These are phyloP conservation scores for Scytalidium lignicola DNA, from an alignment of 2,329 filamentous ascomycete species.

Conservation along the genomic window DNA sequence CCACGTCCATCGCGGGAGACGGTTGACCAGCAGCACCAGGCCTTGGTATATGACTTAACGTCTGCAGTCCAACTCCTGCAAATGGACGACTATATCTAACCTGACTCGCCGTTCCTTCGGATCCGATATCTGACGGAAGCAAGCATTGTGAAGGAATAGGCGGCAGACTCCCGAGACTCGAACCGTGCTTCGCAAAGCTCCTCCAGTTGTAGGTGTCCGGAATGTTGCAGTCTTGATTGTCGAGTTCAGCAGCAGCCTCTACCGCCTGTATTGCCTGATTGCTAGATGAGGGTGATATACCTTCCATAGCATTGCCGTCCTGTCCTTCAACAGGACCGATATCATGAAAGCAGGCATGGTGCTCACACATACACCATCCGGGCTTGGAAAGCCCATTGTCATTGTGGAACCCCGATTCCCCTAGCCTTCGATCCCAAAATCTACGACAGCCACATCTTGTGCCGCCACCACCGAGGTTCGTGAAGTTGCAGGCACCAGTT, in stretches of 20 bases:
- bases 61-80: constrained; percentile 21
- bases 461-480: constrained; percentile 38
- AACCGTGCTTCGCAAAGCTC: constrained; percentile 18
- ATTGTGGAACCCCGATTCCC: constrained; percentile 2
- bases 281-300: constrained; percentile 1
- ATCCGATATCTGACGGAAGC: constrained; percentile 27
- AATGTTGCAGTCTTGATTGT: constrained; percentile 6
- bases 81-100: constrained; percentile 20
- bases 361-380: constrained; percentile 44
- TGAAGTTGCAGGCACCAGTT: constrained; percentile 47
- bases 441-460: constrained; percentile 45
- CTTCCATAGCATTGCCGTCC: constrained; percentile 2
- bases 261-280: neutral
- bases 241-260: neutral
- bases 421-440: constrained; percentile 42
- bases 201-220: constrained; percentile 24
- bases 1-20: neutral
- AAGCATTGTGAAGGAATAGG: constrained; percentile 31
- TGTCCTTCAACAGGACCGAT: constrained; percentile 10
- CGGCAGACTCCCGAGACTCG: constrained; percentile 19
- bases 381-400: neutral
- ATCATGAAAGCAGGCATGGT: constrained; percentile 53
- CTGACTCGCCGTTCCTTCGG: constrained; percentile 20
- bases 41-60: constrained; percentile 20
- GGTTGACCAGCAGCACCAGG: constrained; percentile 5